Evolutionary conservation across 208 protist species (phyloP), one percentile per base, ranked within the genome.

Genomic region (Borovskyia barvae): DNA sequence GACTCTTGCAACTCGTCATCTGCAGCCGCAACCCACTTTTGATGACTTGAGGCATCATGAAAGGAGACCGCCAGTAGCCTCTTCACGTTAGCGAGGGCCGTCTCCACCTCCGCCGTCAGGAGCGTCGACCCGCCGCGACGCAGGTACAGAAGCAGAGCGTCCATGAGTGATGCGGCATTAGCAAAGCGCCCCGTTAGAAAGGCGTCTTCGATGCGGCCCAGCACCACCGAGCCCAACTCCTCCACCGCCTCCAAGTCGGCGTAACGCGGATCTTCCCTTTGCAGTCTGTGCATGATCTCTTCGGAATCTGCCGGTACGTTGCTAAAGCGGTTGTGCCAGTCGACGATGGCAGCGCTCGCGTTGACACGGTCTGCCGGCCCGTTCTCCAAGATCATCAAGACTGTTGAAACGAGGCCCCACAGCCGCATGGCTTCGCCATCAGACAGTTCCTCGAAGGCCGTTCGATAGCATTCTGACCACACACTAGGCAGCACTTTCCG

Each of bases 151-250:
- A 92, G 47, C 7, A 90, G 53, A 7, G 72, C 66, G 35, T 77
- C 68, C 30, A 94, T 77, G 28, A 92, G 66, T n/a, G 66, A 35
- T 8, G 84, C 84, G 9, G 78, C 63, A 1, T 52, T 24, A 22
- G 69, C 50, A 41, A 85, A 89, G 35, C 68, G 55, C 8, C 84
- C 87, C 24, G 73, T 67, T 32, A 89, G 74, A 39, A 94, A 89
- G 6, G 63, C 53, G 0, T 76, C 58, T 58, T 92, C 77, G 17
- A 88, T 69, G 48, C 62, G 51, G 37, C 75, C 70, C 39, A 92
- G 72, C 43, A 77, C 81, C 1, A 65, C 57, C 0, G 66, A 71
- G 2, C 77, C 67, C 42, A 90, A 43, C 19, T 61, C 70, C 28
- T 82, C 68, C 12, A 80, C 46, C 5, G 59, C 56, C 14, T 60